phyloP scores from a whole-genome alignment of 176 grass and related monocot genomes.

The Paspalum vaginatum region DNA sequence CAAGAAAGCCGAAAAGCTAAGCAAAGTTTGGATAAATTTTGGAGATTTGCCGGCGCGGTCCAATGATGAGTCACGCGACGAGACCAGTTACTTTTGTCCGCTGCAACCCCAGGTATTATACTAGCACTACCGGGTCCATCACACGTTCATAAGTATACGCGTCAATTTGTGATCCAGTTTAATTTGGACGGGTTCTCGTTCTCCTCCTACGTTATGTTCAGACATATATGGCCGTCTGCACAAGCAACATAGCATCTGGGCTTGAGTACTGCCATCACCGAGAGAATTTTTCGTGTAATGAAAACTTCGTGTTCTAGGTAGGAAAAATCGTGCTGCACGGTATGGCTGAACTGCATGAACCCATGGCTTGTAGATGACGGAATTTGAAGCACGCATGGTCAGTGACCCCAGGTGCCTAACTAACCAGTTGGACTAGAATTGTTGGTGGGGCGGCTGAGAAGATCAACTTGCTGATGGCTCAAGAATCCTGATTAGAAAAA shows the following conservation, averaged over 20 bases:
- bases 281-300: no score
- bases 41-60: constrained; percentile 8
- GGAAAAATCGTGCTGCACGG: neutral
- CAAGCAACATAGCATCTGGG: neutral
- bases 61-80: neutral
- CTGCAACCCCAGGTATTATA: constrained; percentile 1
- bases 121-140: neutral
- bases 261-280: neutral
- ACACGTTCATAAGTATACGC: neutral
- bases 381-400: neutral
- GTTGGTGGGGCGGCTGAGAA: neutral
- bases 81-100: neutral
- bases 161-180: neutral
- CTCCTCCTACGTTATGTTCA: neutral
- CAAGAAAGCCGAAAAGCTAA: neutral
- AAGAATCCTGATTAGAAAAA: no score
- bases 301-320: accelerated
- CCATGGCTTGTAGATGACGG: neutral
- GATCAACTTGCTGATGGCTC: neutral
- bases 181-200: neutral
- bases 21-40: neutral
- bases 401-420: neutral
- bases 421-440: neutral
- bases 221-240: neutral
- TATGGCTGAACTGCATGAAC: neutral